Percentiles rank a stretch among this genome's conserved stretches.
Evolutionary conservation across 2,329 filamentous ascomycete genomes (phyloP).

Genomic region (Didymella lethalis): DNA sequence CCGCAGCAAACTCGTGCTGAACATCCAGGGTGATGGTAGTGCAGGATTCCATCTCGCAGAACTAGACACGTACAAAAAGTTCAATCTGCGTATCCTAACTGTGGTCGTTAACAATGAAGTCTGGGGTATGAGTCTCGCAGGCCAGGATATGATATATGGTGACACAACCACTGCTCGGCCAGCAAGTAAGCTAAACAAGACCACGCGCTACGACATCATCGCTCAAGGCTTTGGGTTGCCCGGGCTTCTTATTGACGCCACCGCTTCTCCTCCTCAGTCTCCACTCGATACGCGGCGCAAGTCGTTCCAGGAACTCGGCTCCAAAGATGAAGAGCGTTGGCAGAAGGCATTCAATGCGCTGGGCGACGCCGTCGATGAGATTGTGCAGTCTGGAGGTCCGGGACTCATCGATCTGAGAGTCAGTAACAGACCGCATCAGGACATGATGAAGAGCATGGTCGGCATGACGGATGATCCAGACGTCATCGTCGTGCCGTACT

Average conservation of each 20-base stretch:
- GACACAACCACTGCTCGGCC: constrained; percentile 41
- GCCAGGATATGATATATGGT: constrained; percentile 56
- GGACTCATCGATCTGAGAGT: constrained; percentile 55
- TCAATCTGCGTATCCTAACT: constrained; percentile 53
- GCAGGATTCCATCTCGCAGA: constrained; percentile 59
- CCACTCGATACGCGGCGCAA: constrained; percentile 15
- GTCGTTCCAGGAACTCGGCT: constrained; percentile 18
- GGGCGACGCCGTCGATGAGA: constrained; percentile 40
- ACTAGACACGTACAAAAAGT: constrained; percentile 55
- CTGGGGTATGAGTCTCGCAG: constrained; percentile 57
- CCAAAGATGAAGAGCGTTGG: constrained; percentile 23
- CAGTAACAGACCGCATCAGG: constrained; percentile 37
- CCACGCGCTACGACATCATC: constrained; percentile 54
- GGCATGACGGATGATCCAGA: constrained; percentile 53
- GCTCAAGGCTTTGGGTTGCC: constrained; percentile 52
- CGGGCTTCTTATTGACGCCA: constrained; percentile 28
- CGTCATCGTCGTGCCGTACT: constrained; percentile 59
- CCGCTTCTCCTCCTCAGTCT: constrained; percentile 23
- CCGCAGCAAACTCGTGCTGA: constrained; percentile 51
- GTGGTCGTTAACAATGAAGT: constrained; percentile 56
- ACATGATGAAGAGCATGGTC: constrained; percentile 53
- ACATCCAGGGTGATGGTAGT: constrained; percentile 57
- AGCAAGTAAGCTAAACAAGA: constrained; percentile 40
- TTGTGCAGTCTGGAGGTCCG: constrained; percentile 41
- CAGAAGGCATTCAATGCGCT: constrained; percentile 33